phyloP scores from a whole-genome alignment of 352 stramenopile genomes.

The Pythium phragmitis region DNA sequence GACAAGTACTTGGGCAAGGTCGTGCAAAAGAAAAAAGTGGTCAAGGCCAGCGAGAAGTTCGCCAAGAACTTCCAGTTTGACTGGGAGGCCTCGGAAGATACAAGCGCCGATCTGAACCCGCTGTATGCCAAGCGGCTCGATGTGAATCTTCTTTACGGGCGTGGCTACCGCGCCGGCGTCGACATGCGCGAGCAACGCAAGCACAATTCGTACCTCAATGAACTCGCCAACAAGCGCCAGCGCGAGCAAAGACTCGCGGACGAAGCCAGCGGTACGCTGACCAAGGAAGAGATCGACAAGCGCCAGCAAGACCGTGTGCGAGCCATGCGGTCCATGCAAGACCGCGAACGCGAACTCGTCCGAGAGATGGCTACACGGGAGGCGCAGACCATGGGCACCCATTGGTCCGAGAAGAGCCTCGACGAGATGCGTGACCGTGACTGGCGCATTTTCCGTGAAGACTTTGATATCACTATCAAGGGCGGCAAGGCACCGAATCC shows the following conservation, averaged over 20 bases:
- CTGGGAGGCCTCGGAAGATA: slow-evolving; percentile 93
- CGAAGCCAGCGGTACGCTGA: slow-evolving; percentile 58
- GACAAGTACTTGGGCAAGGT: slow-evolving; percentile 90
- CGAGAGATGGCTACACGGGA: slow-evolving; percentile 67
- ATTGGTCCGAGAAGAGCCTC: slow-evolving; percentile 95
- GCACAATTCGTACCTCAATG: slow-evolving; percentile 86
- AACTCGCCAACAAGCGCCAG: slow-evolving; percentile 86
- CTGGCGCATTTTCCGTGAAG: slow-evolving; percentile 99
- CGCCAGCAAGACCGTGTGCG: slow-evolving; percentile 71
- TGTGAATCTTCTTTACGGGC: slow-evolving; percentile 90
- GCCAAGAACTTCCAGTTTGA: slow-evolving; percentile 94
- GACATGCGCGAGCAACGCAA: slow-evolving; percentile 94
- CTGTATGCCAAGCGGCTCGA: slow-evolving; percentile 89
- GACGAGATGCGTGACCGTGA: slow-evolving; percentile 95
- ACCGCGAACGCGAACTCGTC: slow-evolving; percentile 54
- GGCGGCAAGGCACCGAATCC: slow-evolving; percentile 89
- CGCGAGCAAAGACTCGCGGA: slow-evolving; percentile 72
- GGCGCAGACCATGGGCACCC: slow-evolving; percentile 72
- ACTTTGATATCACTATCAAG: slow-evolving; percentile 98
- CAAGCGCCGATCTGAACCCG: slow-evolving; percentile 88
- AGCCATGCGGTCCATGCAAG: slow-evolving; percentile 71
- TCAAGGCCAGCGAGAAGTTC: slow-evolving; percentile 93
- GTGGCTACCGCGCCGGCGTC: slow-evolving; percentile 91
- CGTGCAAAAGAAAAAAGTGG: slow-evolving; percentile 85
- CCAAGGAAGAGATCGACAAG: slow-evolving; percentile 53